A percentile compares a stretch with the other conserved stretches of the same genome.
phyloP scores from a whole-genome alignment of 768 basidiomycete species.

The Obba rivulosa region DNA sequence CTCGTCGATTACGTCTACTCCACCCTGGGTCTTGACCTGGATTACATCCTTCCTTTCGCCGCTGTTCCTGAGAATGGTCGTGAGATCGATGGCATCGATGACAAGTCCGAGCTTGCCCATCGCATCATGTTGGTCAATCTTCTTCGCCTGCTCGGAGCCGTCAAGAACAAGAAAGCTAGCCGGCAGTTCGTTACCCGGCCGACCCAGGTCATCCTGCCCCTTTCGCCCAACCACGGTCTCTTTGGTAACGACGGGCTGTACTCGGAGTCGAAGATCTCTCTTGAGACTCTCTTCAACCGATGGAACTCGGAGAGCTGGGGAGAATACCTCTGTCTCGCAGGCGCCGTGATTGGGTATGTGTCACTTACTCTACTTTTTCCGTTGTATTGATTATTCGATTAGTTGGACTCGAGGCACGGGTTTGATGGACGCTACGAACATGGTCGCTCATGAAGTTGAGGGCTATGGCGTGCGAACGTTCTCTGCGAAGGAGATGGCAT shows the following conservation, averaged over 20 bases:
- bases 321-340: constrained; percentile 95
- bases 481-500: constrained; percentile 99
- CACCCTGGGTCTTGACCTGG: constrained; percentile 91
- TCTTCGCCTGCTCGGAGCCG: constrained; percentile 91
- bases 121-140: constrained; percentile 98
- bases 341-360: constrained; percentile 92
- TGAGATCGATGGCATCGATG: constrained; percentile 95
- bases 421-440: constrained; percentile 93
- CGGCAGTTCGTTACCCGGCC: constrained; percentile 96
- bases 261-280: constrained; percentile 95
- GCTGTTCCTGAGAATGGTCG: constrained; percentile 98
- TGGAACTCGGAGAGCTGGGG: constrained; percentile 99
- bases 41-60: constrained; percentile 98
- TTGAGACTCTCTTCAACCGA: constrained; percentile 97
- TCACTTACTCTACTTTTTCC: constrained; percentile 2
- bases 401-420: constrained; percentile 99
- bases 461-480: constrained; percentile 92
- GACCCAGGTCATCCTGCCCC: constrained; percentile 95
- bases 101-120: constrained; percentile 96
- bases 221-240: constrained; percentile 96
- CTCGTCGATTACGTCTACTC: constrained; percentile 98
- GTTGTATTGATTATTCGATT: constrained; percentile 6
- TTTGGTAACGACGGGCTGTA: constrained; percentile 98
- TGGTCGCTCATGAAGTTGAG: constrained; percentile 91
- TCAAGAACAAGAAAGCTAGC: constrained; percentile 97